Evolutionary conservation across 305 asterid species (phyloP).

Genomic region (Solanum chacoense): DNA sequence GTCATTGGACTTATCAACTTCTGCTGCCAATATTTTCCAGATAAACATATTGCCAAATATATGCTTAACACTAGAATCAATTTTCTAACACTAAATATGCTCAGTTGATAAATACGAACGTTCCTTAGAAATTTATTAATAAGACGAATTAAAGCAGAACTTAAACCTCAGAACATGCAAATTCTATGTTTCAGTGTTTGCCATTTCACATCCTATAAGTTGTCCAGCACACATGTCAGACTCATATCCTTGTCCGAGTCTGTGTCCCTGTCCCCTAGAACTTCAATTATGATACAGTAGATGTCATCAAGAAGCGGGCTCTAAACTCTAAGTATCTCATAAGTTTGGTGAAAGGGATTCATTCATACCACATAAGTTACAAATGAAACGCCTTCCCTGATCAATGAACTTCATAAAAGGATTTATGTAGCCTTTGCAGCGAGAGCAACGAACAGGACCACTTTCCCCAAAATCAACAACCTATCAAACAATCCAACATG

Average conservation of each 20-base stretch:
- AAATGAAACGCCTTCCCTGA: slow-evolving; percentile 86
- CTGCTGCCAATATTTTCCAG: not conserved
- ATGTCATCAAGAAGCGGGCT: not conserved
- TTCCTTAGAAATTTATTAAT: not conserved
- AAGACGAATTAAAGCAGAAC: not conserved
- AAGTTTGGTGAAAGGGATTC: not conserved
- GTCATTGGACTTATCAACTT: not conserved
- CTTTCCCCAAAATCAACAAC: slow-evolving; percentile 93
- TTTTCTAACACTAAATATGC: not conserved
- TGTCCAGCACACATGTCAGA: not conserved
- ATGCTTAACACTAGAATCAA: not conserved
- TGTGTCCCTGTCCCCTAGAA: not conserved
- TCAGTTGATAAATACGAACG: not conserved
- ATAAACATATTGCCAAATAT: not conserved
- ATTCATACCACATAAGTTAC: slow-evolving; percentile 90
- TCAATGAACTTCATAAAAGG: slow-evolving; percentile 93
- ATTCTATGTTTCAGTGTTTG: not conserved
- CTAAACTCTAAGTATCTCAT: not conserved
- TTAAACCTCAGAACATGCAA: not conserved
- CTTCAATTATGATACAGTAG: not conserved
- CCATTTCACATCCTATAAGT: not conserved
- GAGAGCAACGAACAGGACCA: slow-evolving; percentile 98
- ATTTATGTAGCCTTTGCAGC: slow-evolving; percentile 92
- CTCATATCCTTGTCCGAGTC: not conserved
- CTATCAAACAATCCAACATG: slow-evolving; percentile 23